These are phyloP conservation scores for Penicillium expansum DNA, from an alignment of 2,329 filamentous ascomycete species.

Conservation along the genomic window DNA sequence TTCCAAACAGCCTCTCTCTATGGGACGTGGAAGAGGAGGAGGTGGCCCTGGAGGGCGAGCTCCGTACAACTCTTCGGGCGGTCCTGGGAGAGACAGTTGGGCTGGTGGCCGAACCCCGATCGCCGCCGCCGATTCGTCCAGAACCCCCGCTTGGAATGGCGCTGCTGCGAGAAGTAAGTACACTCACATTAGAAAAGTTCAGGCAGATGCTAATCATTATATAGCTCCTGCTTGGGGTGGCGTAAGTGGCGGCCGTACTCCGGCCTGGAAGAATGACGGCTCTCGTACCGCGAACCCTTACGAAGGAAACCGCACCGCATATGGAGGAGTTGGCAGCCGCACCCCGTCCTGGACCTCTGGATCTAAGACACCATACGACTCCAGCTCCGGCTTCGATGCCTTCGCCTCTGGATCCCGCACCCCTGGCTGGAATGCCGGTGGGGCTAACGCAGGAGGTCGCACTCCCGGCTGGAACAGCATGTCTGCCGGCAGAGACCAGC, in stretches of 20 bases:
- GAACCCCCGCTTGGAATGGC: slow-evolving; percentile 72
- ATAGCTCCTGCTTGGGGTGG: slow-evolving; percentile 44
- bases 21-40: slow-evolving; percentile 52
- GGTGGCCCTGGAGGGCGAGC: slow-evolving; percentile 31
- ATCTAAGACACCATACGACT: slow-evolving; percentile 67
- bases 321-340: slow-evolving; percentile 63
- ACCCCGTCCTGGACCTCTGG: slow-evolving; percentile 78
- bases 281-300: slow-evolving; percentile 59
- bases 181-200: background rate
- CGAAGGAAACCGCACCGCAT: slow-evolving; percentile 70
- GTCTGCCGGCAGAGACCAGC: slow-evolving; percentile 29
- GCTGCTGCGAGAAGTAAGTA: slow-evolving; percentile 61
- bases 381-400: slow-evolving; percentile 63
- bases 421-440: slow-evolving; percentile 64
- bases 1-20: slow-evolving; percentile 75
- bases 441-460: slow-evolving; percentile 49
- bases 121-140: slow-evolving; percentile 57
- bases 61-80: slow-evolving; percentile 48
- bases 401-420: slow-evolving; percentile 73
- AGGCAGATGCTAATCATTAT: slow-evolving; percentile 20
- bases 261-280: slow-evolving; percentile 58
- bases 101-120: slow-evolving; percentile 68
- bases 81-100: slow-evolving; percentile 54
- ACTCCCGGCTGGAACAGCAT: slow-evolving; percentile 45
- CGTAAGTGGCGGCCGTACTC: slow-evolving; percentile 48